These are phyloP conservation scores for Mycena haematopus DNA, from an alignment of 768 basidiomycete species.

Conservation along the genomic window DNA sequence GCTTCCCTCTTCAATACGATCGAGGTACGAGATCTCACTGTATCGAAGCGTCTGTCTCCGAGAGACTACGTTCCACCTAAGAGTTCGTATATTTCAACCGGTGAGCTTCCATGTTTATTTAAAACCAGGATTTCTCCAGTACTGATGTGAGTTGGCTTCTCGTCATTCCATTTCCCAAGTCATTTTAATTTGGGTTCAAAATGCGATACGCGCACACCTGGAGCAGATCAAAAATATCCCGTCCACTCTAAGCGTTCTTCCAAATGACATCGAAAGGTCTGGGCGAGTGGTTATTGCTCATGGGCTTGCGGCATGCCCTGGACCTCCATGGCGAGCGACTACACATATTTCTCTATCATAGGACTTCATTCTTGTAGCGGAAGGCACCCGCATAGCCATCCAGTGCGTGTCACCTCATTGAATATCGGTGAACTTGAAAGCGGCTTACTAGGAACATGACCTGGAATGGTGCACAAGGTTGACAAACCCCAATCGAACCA, in stretches of 20 bases:
- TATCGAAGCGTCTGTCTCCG: too few species aligned
- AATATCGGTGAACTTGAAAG: not conserved
- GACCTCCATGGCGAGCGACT: constrained; percentile 42
- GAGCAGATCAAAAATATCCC: too few species aligned
- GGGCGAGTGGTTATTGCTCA: constrained; percentile 69
- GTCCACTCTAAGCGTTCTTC: constrained; percentile 65
- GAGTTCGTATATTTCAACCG: constrained; percentile 63
- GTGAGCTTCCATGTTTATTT: too few species aligned
- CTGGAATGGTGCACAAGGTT: constrained; percentile 70
- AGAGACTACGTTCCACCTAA: constrained; percentile 59
- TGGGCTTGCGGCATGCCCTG: constrained; percentile 59
- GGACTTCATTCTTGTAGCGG: constrained; percentile 51
- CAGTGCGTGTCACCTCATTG: constrained; percentile 34
- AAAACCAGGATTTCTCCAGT: too few species aligned
- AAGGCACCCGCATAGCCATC: too few species aligned
- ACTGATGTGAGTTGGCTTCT: not conserved
- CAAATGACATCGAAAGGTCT: constrained; percentile 74
- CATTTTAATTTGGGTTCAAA: constrained; percentile 40
- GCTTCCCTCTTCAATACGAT: too few species aligned
- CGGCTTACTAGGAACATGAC: constrained; percentile 48
- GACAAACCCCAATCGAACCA: constrained; percentile 64
- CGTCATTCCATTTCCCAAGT: too few species aligned
- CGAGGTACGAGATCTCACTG: too few species aligned
- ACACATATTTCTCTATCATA: constrained; percentile 18
- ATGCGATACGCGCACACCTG: constrained; percentile 67